Base-by-base conservation (phyloP, 2,329 filamentous ascomycete genomes). In the Sclerotinia subarctica region DNA sequence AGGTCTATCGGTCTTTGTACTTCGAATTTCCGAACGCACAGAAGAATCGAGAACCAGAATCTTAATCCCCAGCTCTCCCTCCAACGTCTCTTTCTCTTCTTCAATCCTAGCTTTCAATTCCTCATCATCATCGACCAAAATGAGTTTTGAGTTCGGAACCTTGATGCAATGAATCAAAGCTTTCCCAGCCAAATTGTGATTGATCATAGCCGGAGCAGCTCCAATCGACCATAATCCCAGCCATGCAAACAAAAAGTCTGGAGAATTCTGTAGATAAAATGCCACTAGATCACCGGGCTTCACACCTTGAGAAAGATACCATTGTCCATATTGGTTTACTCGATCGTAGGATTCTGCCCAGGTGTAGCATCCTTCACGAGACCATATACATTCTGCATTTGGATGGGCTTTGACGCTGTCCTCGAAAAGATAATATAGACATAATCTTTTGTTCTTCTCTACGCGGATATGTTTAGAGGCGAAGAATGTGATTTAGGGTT, bases 201-300 rank as follows among this genome's bases (percentile, higher is more conserved):
- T 92, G 76, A 92, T 88, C 78, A 90, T 84, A 0, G 90, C 89
- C 0, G 90, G 90, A 0, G 87, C 88, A 19, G 86, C 86, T 4
- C 90, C 90, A 67, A 92, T 85, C 13, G 86, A 83, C 82, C 85
- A 85, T 3, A 89, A 79, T 0, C 85, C 89, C 52, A 91, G 75
- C 85, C 88, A 90, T 3, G 84, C 83, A 60, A 90, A 85, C 11
- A 90, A 73, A 72, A 91, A 91, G 67, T 92, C 88, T 0, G 87
- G 83, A 19, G 86, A 85, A 76, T 92, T 92, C 73, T 82, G 83
- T 77, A 91, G 84, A 77, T 89, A 90, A 69, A 92, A 81, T 4
- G 83, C 86, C 0, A 91, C 87, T 2, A 90, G 79, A 46, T 90
- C 83, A 4, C 84, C 83, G 0, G 84, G 83, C 73, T 82, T 79